phyloP scores from a whole-genome alignment of 495 filamentous ascomycete genomes.

The Penicillium nucicola region DNA sequence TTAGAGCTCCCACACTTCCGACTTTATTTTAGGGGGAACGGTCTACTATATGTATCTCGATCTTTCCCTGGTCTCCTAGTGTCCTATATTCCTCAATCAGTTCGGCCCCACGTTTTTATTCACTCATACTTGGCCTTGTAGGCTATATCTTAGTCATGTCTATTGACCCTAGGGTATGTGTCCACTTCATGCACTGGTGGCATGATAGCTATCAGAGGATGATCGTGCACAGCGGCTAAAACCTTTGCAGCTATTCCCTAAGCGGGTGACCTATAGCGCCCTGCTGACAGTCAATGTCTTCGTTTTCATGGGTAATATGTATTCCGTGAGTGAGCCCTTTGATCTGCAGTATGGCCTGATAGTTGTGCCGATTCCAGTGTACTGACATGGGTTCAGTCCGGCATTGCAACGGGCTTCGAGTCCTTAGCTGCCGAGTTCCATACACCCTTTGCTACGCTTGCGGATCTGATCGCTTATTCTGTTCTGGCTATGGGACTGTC shows the following conservation, averaged over 20 bases:
- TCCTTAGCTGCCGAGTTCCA: constrained; percentile 28
- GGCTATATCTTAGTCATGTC: not conserved
- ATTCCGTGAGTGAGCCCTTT: constrained; percentile 19
- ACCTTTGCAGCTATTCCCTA: constrained; percentile 18
- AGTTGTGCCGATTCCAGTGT: too few species aligned
- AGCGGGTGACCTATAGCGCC: constrained; percentile 28
- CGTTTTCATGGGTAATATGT: constrained; percentile 41
- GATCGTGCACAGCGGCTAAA: constrained; percentile 3
- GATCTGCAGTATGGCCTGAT: too few species aligned
- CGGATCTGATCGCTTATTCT: constrained; percentile 31
- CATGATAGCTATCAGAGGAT: not conserved
- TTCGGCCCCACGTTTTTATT: not conserved
- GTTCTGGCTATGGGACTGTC: constrained; percentile 36
- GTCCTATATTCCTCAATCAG: not conserved
- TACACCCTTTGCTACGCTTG: constrained; percentile 18
- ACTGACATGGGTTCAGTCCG: constrained; percentile 15
- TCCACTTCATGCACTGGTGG: not conserved
- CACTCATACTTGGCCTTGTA: too few species aligned
- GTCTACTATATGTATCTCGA: not conserved
- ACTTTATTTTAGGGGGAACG: not conserved
- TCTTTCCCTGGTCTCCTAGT: not conserved
- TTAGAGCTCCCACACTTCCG: not conserved
- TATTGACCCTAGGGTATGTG: not conserved
- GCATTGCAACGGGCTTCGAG: constrained; percentile 35
- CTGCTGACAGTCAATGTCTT: constrained; percentile 35